Percentiles rank a stretch among this genome's conserved stretches.
These are phyloP conservation scores for Penicillium sp. DNA, from an alignment of 2,329 filamentous ascomycete species.

Conservation along the genomic window DNA sequence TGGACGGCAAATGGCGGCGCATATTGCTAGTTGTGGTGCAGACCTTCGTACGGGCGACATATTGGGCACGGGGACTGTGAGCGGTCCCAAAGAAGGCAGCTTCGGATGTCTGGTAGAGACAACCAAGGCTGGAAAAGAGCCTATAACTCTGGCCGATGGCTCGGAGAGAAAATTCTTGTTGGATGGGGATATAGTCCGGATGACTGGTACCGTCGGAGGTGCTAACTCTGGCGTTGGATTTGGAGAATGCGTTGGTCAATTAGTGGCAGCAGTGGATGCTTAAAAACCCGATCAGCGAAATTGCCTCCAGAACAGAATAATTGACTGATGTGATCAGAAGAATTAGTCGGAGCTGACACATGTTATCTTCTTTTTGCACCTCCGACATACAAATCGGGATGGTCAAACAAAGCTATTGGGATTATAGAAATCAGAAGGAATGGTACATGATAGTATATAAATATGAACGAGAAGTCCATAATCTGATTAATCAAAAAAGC, in stretches of 20 bases:
- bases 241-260: slow-evolving; percentile 33
- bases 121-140: slow-evolving; percentile 31
- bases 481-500: background rate
- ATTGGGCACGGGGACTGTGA: slow-evolving; percentile 38
- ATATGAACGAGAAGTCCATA: background rate
- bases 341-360: no score
- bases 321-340: no score
- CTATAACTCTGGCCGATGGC: slow-evolving; percentile 20
- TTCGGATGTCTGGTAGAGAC: slow-evolving; percentile 35
- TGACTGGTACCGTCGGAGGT: slow-evolving; percentile 31
- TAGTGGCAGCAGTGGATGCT: slow-evolving; percentile 11
- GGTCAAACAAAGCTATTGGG: slow-evolving; percentile 7
- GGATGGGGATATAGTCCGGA: slow-evolving; percentile 34
- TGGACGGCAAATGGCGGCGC: slow-evolving; percentile 33
- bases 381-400: background rate
- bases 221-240: slow-evolving; percentile 32
- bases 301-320: no score
- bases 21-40: slow-evolving; percentile 34
- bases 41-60: slow-evolving; percentile 36
- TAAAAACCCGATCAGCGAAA: no score
- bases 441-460: background rate
- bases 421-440: background rate
- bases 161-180: slow-evolving; percentile 25
- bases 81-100: slow-evolving; percentile 23
- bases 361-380: background rate